Evolutionary conservation across 345 rosid species (phyloP), one percentile per base, ranked within the genome.

Genomic region (Eucalyptus sp.): DNA sequence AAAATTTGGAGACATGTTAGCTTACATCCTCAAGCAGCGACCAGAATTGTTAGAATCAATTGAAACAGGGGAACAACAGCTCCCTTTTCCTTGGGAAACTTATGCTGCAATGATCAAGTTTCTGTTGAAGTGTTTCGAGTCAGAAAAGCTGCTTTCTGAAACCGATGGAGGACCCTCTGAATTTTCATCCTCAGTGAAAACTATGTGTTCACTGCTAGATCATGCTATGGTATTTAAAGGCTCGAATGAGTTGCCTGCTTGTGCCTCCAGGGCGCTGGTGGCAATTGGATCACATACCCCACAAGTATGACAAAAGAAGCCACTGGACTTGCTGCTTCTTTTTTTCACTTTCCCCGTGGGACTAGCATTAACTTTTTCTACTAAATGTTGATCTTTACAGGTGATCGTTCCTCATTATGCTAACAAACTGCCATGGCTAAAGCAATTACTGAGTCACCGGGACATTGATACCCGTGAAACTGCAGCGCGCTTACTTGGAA

Each of bases 161-260:
- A 83, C 92, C 60, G 89, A 91, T 88, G 95, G 90, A 90, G 90
- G 89, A 87, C 95, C 97, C 64, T 86, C 93, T 86, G 96, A 96
- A 80, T 94, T 95, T 92, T 89, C 94, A 79, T 92, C 95, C 83
- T 92, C 97, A 7, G 96, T 94, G 27, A 94, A 92, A 91, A 95
- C 87, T 54, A 89, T 96, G 94, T 97, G 96, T 92, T 89, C 90
- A 90, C 91, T 97, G 89, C 91, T 97, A 87, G 99, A 96, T 92
- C 99, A 97, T 94, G 93, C 97, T 86, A 86, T 96, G 96, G 95
- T 96, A 89, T 81, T 93, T 68, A 95, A 95, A 88, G 99, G 97
- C 87, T 94, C 98, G 5, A 88, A 86, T 90, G 97, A 96, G 93
- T 91, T 97, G 91, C 99, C 93, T 91, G 95, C 99, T 86, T 94